Percentiles rank a stretch among this genome's conserved stretches.
Conservation (phyloP, 1,139 yeast genomes). For the Magnusiomyces ingens region DNA sequence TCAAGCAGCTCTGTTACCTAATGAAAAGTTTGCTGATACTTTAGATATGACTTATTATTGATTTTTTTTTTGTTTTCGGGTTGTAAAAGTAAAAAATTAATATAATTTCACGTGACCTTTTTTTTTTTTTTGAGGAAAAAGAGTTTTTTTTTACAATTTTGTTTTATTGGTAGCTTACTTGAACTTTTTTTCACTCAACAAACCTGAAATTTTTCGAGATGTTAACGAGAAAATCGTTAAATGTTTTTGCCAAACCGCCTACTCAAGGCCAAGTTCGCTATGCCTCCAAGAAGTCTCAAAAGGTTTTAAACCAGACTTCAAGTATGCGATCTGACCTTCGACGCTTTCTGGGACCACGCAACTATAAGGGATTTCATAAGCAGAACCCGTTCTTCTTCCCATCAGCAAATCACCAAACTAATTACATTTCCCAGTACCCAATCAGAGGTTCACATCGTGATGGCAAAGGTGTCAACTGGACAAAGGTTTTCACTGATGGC, state of each 20-base stretch:
- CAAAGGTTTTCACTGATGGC: constrained; percentile 19
- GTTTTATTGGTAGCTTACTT: not conserved
- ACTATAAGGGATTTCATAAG: constrained; percentile 74
- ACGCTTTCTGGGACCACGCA: constrained; percentile 70
- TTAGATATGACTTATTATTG: not conserved
- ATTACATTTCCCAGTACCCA: constrained; percentile 54
- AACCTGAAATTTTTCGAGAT: not conserved
- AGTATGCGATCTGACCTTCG: constrained; percentile 39
- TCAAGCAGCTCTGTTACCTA: not conserved
- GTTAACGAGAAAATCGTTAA: constrained; percentile 1
- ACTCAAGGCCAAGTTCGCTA: constrained; percentile 12
- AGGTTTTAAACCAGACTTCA: constrained; percentile 16
- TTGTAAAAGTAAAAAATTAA: not conserved
- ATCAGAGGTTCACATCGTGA: constrained; percentile 34
- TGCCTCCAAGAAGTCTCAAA: constrained; percentile 14
- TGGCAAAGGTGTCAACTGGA: constrained; percentile 20
- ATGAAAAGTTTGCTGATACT: not conserved
- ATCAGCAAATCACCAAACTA: constrained; percentile 66
- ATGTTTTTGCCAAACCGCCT: constrained; percentile 7
- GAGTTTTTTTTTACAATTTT: not conserved
- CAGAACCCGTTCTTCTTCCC: constrained; percentile 71
- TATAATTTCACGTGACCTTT: not conserved
- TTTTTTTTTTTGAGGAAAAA: not conserved
- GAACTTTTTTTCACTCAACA: not conserved
- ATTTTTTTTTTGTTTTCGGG: too few species aligned